Percentiles rank a stretch among this genome's conserved stretches.
Conservation (phyloP, 371 early-diverging fungal genomes). For the Umbelopsis sp. region DNA sequence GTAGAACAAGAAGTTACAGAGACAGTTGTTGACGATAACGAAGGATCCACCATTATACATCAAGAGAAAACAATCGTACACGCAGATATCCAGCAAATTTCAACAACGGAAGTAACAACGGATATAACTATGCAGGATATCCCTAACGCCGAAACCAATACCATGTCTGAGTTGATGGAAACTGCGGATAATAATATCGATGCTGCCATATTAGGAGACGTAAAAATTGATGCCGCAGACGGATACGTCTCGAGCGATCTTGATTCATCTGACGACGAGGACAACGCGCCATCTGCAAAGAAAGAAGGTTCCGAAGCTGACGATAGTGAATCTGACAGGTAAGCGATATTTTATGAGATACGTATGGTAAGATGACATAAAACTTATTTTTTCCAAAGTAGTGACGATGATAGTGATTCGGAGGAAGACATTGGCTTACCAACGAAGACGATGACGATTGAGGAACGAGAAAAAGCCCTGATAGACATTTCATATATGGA, state of each 20-base stretch:
- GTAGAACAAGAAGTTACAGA: too few relatives aligned
- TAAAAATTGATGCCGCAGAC: slow-evolving; percentile 15
- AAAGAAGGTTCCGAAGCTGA: not conserved
- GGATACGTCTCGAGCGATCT: slow-evolving; percentile 43
- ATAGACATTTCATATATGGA: slow-evolving; percentile 25
- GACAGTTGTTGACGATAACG: too few relatives aligned
- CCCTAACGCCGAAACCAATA: not conserved
- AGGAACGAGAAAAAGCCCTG: slow-evolving; percentile 6
- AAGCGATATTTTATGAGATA: not conserved
- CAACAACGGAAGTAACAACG: not conserved
- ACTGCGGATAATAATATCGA: slow-evolving; percentile 28
- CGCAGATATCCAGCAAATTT: too few relatives aligned
- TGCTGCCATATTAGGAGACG: slow-evolving; percentile 30
- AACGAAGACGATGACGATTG: slow-evolving; percentile 2
- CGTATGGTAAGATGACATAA: not conserved
- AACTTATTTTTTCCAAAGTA: slow-evolving; percentile 4
- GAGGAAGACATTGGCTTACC: not conserved
- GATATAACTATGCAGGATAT: not conserved
- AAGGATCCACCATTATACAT: too few relatives aligned
- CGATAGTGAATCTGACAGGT: not conserved
- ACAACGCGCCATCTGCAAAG: slow-evolving; percentile 8
- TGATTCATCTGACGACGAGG: slow-evolving; percentile 34
- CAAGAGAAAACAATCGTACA: too few relatives aligned
- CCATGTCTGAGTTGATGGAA: not conserved
- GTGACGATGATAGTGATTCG: not conserved